Evolutionary conservation across 345 rosid genomes (phyloP), one percentile per base, ranked within the genome.

Genomic region (Linum usitatissimum): DNA sequence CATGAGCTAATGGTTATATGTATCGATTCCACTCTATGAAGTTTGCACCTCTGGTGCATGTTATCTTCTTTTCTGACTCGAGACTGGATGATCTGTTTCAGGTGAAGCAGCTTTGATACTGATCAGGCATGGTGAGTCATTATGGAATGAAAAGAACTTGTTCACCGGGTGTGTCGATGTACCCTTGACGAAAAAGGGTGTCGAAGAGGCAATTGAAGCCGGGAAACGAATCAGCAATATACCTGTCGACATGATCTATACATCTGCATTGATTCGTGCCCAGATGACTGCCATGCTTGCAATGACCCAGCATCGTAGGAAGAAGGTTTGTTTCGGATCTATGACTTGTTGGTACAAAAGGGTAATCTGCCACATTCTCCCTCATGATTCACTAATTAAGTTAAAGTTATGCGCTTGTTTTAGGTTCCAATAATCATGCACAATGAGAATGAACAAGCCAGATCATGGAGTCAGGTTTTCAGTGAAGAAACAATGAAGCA

Each of bases 231-330:
- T 93, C 64, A 83, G 99, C 70, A 90, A 81, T 75, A 93, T 93
- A 68, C 99, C 99, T 53, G 80, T 93, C 1, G 97, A 93, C 83
- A 76, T 83, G 85, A 93, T 93, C 69, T 93, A 77, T 57, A 90
- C 99, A 3, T 93, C 97, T 0, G 80, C 97, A 48, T 72, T 94
- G 39, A 90, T 94, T 66, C 97, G 96, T 73, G 97, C 99, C 9
- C 97, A 94, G 70, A 93, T 90, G 97, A 93, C 99, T 2, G 99
- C 97, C 4, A 86, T 90, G 97, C 96, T 90, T 73, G 99, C 99
- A 30, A 93, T 93, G 96, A 90, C 87, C 42, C 95, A 93, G 77
- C 99, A 93, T 72, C 95, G 97, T 0, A 83, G 89, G 68, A 86
- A 65, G 74, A 94, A 89, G 96, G 99, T 92, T 73, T 5, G 99